phyloP scores from a whole-genome alignment of 495 filamentous ascomycete species.

The Emericellopsis terricola region DNA sequence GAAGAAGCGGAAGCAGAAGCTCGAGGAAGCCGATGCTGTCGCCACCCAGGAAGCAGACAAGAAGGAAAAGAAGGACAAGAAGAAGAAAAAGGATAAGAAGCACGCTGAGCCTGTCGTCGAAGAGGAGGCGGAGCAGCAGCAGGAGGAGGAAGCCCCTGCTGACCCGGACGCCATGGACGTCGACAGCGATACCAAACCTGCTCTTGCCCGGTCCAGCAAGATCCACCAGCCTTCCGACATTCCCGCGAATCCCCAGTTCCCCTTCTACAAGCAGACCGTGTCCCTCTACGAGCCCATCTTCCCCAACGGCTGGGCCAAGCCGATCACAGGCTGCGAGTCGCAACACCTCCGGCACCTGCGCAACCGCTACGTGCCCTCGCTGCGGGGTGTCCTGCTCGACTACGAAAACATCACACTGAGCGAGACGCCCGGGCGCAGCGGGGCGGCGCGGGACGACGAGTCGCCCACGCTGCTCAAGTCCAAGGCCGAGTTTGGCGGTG shows the following conservation, averaged over 20 bases:
- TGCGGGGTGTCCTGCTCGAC: constrained; percentile 25
- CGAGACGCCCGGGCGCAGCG: constrained; percentile 17
- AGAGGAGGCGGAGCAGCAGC: constrained; percentile 3
- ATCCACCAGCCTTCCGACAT: constrained; percentile 5
- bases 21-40: constrained; percentile 1
- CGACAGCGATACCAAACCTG: constrained; percentile 2
- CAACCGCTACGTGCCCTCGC: constrained; percentile 25
- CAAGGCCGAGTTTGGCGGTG: constrained; percentile 25
- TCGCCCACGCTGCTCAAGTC: constrained; percentile 19
- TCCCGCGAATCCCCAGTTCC: constrained; percentile 11
- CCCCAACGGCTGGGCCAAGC: constrained; percentile 24
- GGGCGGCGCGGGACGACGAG: constrained; percentile 17
- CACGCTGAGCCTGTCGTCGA: neutral
- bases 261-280: constrained; percentile 28
- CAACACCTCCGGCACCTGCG: constrained; percentile 27
- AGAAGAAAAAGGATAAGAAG: constrained; percentile 3
- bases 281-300: constrained; percentile 29
- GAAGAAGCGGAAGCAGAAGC: constrained; percentile 4
- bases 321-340: constrained; percentile 20
- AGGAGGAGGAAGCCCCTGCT: constrained; percentile 3
- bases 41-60: constrained; percentile 3
- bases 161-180: constrained; percentile 11
- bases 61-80: constrained; percentile 9
- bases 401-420: constrained; percentile 28
- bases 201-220: constrained; percentile 1